Base-by-base conservation (phyloP, 371 early-diverging fungal genomes). In the Mortierella sp. region DNA sequence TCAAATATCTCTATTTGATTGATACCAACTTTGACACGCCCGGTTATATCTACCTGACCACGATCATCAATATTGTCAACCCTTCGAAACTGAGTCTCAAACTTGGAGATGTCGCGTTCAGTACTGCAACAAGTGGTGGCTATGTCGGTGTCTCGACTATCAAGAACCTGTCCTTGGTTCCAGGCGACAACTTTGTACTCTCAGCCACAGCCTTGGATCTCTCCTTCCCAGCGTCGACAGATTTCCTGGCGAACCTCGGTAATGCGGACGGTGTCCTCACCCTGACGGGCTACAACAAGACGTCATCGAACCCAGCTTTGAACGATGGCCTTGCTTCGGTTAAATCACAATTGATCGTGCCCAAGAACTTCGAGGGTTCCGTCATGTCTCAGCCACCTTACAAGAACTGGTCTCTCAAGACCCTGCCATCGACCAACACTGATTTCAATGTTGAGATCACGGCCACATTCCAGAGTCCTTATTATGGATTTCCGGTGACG, bases 11-110 rank as follows among this genome's bases (percentile, higher is more conserved):
- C 26, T 57, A 47, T 51, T 37, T 60, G 32, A 32, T 76, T 48
- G 64, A 69, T n/a, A 44, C 58, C 14, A 30, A 50, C 47, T 32
- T 59, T 9, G 50, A 34, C 9, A 37, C 37, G 8, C 50, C 47
- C 23, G 50, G 57, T 9, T 55, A 47, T 42, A 50, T 64, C 44
- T 24, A 32, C 48, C 21, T 75, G 43, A 21, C 56, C 5, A 34
- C 65, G 27, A 59, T 78, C 39, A 59, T 70, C 60, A 76, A 62
- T 42, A 60, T 78, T n/a, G 19, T 46, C 21, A 78, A 78, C 66
- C 70, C 78, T 0, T 60, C 57, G 54, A 50, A 65, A 31, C 24
- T 70, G 59, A 62, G 39, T 32, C 24, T 78, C 6, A 55, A 28
- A 28, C 50, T 78, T 3, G 78, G 78, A 7, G 59, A 78, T 15